Evolutionary conservation across 805 yeast genomes (phyloP), one percentile per base, ranked within the genome.

Genomic region (Teunomyces kruisii): DNA sequence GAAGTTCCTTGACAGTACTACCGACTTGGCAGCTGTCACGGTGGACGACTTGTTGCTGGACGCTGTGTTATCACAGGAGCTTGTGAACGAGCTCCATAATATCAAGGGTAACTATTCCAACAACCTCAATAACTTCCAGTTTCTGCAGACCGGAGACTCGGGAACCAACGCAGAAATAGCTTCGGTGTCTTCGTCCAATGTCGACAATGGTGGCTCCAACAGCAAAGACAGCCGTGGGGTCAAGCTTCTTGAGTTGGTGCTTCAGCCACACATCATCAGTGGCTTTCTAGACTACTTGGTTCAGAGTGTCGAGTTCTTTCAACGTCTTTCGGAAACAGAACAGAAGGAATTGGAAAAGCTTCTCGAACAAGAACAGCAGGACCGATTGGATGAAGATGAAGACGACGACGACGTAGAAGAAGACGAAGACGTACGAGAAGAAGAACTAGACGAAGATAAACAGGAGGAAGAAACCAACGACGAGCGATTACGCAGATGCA

Each of bases 221-320:
- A 51, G 54, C 36, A 70, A 67, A 43, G 74, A 68, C 42, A 62
- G 68, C 6, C 59, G 73, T 27, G 69, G 72, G 6, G 62, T 64
- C 32, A 84, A 86, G 58, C 75, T 94, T 40, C 74, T 91, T 32
- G 94, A 89, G 56, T 84, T 84, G 56, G 71, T 94, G 44, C 76
- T 92, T 50, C 88, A 87, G 58, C 90, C 94, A 12, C 86, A 83
- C 43, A 80, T 88, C 12, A 63, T 92, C 48, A 76, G 73, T 42
- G 80, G 81, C 45, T 75, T 92, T 46, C 80, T 92, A 26, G 81
- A 84, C 32, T 82, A 80, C 55, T 77, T 90, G 33, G 80, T 81
- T 29, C 67, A 65, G 13, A 65, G 75, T 48, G 83, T 78, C 36
- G 76, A 70, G 12, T 75, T 63, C 46, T 78, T 73, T 51, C 59